These are phyloP conservation scores for Echria macrotheca DNA, from an alignment of 495 filamentous ascomycete species.

Conservation along the genomic window DNA sequence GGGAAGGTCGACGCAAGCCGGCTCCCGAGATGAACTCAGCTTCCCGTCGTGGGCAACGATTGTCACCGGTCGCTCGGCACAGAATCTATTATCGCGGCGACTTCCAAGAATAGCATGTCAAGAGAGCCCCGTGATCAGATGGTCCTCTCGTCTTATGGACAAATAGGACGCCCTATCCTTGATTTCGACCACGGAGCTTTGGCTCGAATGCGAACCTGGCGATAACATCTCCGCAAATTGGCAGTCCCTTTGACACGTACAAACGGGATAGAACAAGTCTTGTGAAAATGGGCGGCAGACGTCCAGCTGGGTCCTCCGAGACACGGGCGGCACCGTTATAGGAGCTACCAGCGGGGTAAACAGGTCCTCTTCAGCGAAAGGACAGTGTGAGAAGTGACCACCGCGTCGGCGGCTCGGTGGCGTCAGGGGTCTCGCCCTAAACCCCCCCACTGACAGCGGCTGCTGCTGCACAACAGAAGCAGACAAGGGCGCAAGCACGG, in stretches of 20 bases:
- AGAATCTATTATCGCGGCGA: background rate
- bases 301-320: slow-evolving; percentile 1
- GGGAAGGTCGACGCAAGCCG: too few relatives aligned
- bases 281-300: background rate
- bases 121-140: background rate
- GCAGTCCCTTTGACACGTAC: background rate
- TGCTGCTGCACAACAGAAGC: slow-evolving; percentile 11
- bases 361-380: too few relatives aligned
- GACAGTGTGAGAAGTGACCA: slow-evolving; percentile 5
- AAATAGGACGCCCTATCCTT: too few relatives aligned
- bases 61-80: background rate
- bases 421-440: slow-evolving; percentile 4
- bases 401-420: background rate
- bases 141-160: background rate
- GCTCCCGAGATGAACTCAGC: slow-evolving; percentile 8
- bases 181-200: background rate
- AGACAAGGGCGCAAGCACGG: slow-evolving; percentile 1
- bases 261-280: slow-evolving; percentile 1
- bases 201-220: background rate
- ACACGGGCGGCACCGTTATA: background rate
- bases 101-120: slow-evolving; percentile 14
- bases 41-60: slow-evolving; percentile 12
- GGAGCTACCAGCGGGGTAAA: background rate
- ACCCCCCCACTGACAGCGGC: slow-evolving; percentile 12
- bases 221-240: slow-evolving; percentile 3